phyloP scores from a whole-genome alignment of 768 basidiomycete genomes.

The Dictyophora rubrovolvata region DNA sequence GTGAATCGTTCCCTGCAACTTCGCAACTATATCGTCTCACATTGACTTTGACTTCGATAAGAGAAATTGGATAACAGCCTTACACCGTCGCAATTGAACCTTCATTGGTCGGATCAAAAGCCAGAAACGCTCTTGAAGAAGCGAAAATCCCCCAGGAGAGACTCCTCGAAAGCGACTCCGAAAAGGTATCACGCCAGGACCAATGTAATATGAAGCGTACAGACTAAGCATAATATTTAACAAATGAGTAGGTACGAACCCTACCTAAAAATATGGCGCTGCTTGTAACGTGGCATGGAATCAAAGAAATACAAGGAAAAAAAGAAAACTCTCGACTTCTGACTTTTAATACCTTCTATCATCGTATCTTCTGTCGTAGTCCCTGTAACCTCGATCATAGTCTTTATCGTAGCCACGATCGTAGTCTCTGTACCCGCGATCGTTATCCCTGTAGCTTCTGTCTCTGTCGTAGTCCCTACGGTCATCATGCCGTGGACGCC shows the following conservation, averaged over 20 bases:
- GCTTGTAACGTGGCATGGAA: too few relatives aligned
- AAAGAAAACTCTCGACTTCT: too few relatives aligned
- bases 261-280: too few relatives aligned
- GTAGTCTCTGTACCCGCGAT: conserved; percentile 19
- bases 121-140: too few relatives aligned
- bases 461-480: conserved; percentile 30
- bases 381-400: conserved; percentile 9
- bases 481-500: conserved; percentile 31
- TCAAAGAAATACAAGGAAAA: too few relatives aligned
- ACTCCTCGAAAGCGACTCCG: neutral
- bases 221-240: neutral
- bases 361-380: conserved; percentile 18
- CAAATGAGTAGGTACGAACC: neutral
- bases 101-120: too few relatives aligned
- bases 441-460: conserved; percentile 23
- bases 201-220: neutral
- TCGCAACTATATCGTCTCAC: too few relatives aligned
- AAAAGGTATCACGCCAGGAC: neutral
- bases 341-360: conserved; percentile 22
- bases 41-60: too few relatives aligned
- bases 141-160: too few relatives aligned
- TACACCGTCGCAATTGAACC: too few relatives aligned
- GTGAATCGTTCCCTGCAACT: too few relatives aligned
- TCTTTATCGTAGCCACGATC: conserved; percentile 19
- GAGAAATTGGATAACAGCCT: too few relatives aligned